phyloP scores from a whole-genome alignment of 495 filamentous ascomycete genomes.

The Thermothielavioides terrestris region DNA sequence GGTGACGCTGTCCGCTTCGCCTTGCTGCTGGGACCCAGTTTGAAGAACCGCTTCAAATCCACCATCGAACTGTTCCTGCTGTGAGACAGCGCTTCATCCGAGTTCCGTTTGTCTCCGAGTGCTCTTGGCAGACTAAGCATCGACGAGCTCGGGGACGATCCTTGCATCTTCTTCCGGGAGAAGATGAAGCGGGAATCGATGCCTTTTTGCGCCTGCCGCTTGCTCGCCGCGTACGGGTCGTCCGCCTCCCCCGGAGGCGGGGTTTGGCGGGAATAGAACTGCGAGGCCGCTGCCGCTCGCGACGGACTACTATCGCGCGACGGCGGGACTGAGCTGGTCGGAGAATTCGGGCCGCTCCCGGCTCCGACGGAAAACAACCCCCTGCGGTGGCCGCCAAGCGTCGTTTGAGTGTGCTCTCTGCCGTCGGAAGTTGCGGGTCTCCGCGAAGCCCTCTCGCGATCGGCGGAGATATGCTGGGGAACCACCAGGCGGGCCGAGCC shows the following conservation, averaged over 20 bases:
- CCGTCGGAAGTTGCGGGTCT: slow-evolving; percentile 35
- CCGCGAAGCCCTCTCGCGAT: slow-evolving; percentile 21
- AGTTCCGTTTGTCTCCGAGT: slow-evolving; percentile 26
- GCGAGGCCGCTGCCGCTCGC: slow-evolving; percentile 47
- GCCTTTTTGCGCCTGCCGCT: slow-evolving; percentile 59
- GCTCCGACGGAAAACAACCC: slow-evolving; percentile 70
- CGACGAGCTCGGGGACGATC: slow-evolving; percentile 36
- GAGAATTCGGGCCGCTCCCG: slow-evolving; percentile 47
- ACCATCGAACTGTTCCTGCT: slow-evolving; percentile 79
- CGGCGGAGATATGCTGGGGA: slow-evolving; percentile 10
- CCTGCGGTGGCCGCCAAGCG: slow-evolving; percentile 43
- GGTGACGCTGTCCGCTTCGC: slow-evolving; percentile 59
- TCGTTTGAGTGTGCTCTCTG: slow-evolving; percentile 24
- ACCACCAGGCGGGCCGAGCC: slow-evolving; percentile 15
- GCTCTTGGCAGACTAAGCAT: slow-evolving; percentile 32
- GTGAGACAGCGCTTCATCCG: slow-evolving; percentile 27
- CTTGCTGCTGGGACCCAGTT: slow-evolving; percentile 53
- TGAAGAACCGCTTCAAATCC: slow-evolving; percentile 90
- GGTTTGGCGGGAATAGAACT: slow-evolving; percentile 57
- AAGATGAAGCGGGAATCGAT: slow-evolving; percentile 88
- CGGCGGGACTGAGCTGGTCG: slow-evolving; percentile 54
- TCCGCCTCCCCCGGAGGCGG: slow-evolving; percentile 74
- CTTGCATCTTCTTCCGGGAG: slow-evolving; percentile 41
- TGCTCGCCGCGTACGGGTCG: slow-evolving; percentile 81
- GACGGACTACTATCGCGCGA: slow-evolving; percentile 58